Percentiles rank a stretch among this genome's conserved stretches.
phyloP scores from a whole-genome alignment of 441 rosid genomes.

The Breynia disticha region DNA sequence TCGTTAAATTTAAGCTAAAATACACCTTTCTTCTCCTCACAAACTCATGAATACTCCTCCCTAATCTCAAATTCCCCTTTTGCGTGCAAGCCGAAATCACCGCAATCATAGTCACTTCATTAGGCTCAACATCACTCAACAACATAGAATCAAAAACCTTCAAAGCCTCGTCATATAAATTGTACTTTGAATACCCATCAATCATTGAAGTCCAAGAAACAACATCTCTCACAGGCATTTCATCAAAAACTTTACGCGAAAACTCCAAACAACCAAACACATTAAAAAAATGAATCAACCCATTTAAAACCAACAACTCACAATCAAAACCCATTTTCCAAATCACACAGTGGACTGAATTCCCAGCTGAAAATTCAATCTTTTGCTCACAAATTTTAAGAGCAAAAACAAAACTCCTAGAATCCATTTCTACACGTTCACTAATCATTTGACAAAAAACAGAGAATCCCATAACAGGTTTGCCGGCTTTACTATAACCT shows the following conservation, averaged over 20 bases:
- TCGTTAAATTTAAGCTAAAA: not conserved
- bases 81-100: conserved; percentile 6
- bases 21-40: not conserved
- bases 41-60: not conserved
- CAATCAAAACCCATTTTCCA: conserved; percentile 6
- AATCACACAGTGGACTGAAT: not conserved
- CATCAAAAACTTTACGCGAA: not conserved
- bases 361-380: not conserved
- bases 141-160: conserved; percentile 2
- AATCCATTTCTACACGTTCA: not conserved
- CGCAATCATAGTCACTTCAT: conserved; percentile 2
- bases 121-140: conserved; percentile 2
- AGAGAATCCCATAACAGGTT: not conserved
- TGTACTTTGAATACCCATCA: not conserved
- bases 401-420: conserved; percentile 1
- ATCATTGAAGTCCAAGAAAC: conserved; percentile 7
- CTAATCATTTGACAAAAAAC: not conserved
- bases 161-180: not conserved
- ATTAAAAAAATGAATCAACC: conserved; percentile 4
- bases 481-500: not conserved
- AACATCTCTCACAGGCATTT: conserved; percentile 8
- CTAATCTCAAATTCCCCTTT: conserved; percentile 4
- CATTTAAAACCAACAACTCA: conserved; percentile 1
- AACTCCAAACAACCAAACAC: not conserved
- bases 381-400: conserved; percentile 1